Conservation (phyloP, 495 filamentous ascomycete genomes). For the Penicillium steckii region DNA sequence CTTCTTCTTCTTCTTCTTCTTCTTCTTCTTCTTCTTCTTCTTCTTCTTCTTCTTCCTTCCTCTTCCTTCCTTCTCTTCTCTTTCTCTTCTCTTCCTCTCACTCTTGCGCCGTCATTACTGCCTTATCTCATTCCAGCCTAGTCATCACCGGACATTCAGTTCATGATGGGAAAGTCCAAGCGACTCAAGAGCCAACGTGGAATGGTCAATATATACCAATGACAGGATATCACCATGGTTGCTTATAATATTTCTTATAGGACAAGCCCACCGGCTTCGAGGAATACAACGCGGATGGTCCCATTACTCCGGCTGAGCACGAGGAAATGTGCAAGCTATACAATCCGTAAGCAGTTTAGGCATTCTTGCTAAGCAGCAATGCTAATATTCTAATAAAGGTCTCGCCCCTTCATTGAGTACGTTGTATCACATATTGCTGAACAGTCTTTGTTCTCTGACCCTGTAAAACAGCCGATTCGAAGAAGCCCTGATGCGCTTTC, state of each 20-base stretch:
- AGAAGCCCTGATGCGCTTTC: slow-evolving; percentile 79
- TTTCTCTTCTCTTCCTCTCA: not conserved
- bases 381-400: slow-evolving; percentile 25
- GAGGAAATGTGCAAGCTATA: slow-evolving; percentile 61
- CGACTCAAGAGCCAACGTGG: slow-evolving; percentile 49
- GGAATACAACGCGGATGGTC: slow-evolving; percentile 74
- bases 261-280: slow-evolving; percentile 60
- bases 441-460: not conserved
- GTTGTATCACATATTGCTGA: not conserved
- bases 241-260: slow-evolving; percentile 24
- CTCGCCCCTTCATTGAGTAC: slow-evolving; percentile 41
- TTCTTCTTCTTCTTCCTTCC: not conserved
- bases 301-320: slow-evolving; percentile 66
- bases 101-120: not conserved
- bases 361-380: not conserved
- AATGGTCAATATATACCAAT: slow-evolving; percentile 21
- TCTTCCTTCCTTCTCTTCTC: not conserved
- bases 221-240: not conserved
- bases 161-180: slow-evolving; percentile 33
- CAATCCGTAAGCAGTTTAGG: slow-evolving; percentile 21
- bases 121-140: not conserved
- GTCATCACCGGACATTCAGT: slow-evolving; percentile 2
- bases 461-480: slow-evolving; percentile 65
- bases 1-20: not conserved
- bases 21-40: not conserved